Evolutionary conservation across 495 filamentous ascomycete genomes (phyloP).

Genomic region (Daldinia decipiens): DNA sequence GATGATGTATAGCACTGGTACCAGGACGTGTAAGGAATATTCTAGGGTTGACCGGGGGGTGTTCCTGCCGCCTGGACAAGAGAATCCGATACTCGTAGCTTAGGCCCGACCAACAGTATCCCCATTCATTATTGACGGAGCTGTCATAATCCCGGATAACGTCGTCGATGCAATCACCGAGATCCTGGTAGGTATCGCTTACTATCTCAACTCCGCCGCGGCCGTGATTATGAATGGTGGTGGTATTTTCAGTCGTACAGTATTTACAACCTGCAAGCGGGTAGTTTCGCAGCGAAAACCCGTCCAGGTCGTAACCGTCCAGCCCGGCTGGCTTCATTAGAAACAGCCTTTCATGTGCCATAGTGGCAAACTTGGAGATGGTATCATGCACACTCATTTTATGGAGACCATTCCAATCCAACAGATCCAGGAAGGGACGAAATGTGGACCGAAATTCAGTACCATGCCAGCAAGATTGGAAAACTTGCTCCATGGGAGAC

Average conservation of each 20-base stretch:
- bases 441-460: not conserved
- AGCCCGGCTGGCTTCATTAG: not conserved
- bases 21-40: conserved; percentile 27
- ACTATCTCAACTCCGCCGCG: conserved; percentile 32
- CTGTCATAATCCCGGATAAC: not conserved
- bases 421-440: not conserved
- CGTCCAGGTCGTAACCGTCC: conserved; percentile 8
- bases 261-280: conserved; percentile 12
- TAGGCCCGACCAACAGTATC: conserved; percentile 8
- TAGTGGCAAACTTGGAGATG: not conserved
- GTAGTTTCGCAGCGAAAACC: not conserved
- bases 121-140: not conserved
- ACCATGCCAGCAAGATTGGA: conserved; percentile 22
- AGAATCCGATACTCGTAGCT: not conserved
- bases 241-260: conserved; percentile 16
- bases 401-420: conserved; percentile 10
- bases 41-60: not conserved
- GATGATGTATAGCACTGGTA: conserved; percentile 18
- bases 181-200: conserved; percentile 26
- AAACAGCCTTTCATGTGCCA: conserved; percentile 1
- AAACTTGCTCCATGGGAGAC: conserved; percentile 22
- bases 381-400: conserved; percentile 7
- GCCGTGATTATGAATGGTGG: conserved; percentile 36
- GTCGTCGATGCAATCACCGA: not conserved
- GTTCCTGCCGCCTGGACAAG: not conserved